Percentiles rank a stretch among this genome's conserved stretches.
Conservation (phyloP, 805 yeast species). For the Pichia deserticola region DNA sequence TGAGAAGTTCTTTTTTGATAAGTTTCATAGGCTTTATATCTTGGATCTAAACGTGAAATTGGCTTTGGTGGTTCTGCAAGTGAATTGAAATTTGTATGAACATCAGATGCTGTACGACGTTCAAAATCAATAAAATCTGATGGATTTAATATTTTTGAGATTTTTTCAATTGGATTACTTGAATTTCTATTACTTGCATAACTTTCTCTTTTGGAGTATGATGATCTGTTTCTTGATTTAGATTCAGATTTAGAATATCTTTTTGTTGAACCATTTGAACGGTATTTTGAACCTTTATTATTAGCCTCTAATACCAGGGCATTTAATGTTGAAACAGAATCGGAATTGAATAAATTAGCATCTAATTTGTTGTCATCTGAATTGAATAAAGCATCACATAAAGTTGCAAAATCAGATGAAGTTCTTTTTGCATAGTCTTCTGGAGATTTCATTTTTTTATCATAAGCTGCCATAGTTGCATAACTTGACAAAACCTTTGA, state of each 20-base stretch:
- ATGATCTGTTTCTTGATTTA: not conserved
- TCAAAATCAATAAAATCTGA: constrained; percentile 39
- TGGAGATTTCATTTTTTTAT: constrained; percentile 57
- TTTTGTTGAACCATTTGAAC: constrained; percentile 1
- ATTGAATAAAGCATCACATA: constrained; percentile 70
- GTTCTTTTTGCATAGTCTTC: constrained; percentile 71
- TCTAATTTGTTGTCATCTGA: constrained; percentile 41
- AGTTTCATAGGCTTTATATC: constrained; percentile 44
- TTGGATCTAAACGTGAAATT: constrained; percentile 49
- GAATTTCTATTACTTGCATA: constrained; percentile 17
- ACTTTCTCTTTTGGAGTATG: constrained; percentile 1
- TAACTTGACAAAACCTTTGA: constrained; percentile 64
- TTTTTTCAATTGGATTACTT: constrained; percentile 27
- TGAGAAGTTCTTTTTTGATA: constrained; percentile 36
- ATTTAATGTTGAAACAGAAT: constrained; percentile 45
- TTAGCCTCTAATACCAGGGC: constrained; percentile 33
- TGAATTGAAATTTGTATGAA: constrained; percentile 23
- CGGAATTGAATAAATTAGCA: constrained; percentile 23
- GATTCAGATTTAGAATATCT: not conserved
- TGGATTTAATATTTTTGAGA: constrained; percentile 34
- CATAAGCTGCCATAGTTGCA: constrained; percentile 52
- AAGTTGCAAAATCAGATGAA: constrained; percentile 67
- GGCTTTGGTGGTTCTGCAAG: constrained; percentile 43
- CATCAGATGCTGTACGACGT: constrained; percentile 38
- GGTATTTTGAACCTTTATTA: constrained; percentile 10